Evolutionary conservation across 2,329 filamentous ascomycete species (phyloP).

Genomic region (Arthrobotrys sphaeroides): DNA sequence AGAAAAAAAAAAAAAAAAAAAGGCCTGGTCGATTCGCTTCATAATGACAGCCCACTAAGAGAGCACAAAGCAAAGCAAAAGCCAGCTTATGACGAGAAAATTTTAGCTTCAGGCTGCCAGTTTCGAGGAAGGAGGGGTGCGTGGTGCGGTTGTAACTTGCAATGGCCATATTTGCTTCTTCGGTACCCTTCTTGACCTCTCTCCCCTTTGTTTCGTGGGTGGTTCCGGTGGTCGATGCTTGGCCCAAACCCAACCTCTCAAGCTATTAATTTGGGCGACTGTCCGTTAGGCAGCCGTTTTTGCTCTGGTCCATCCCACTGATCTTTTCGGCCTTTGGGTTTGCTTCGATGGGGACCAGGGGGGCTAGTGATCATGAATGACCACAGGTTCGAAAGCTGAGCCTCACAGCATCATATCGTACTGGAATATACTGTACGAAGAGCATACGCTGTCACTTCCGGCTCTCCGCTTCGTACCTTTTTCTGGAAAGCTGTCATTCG

Average conservation of each 20-base stretch:
- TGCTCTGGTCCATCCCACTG: neutral
- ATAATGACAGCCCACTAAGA: constrained; percentile 41
- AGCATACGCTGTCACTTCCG: neutral
- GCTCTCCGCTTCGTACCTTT: constrained; percentile 22
- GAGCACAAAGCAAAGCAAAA: constrained; percentile 11
- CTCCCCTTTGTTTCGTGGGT: constrained; percentile 47
- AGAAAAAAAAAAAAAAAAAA: no score
- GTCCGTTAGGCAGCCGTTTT: constrained; percentile 45
- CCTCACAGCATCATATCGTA: constrained; percentile 2
- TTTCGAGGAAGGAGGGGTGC: constrained; percentile 35
- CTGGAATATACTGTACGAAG: no score
- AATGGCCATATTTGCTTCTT: constrained; percentile 46
- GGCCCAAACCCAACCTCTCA: constrained; percentile 37
- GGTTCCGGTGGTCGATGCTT: constrained; percentile 37
- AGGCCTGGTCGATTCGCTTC: constrained; percentile 18
- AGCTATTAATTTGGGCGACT: constrained; percentile 36
- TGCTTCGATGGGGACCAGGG: constrained; percentile 25
- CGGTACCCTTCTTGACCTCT: constrained; percentile 3
- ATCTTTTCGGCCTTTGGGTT: constrained; percentile 27
- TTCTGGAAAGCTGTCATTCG: constrained; percentile 36
- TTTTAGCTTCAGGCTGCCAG: constrained; percentile 55
- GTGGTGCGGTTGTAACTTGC: neutral
- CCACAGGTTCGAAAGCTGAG: constrained; percentile 2
- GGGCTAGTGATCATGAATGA: no score
- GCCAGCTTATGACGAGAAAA: constrained; percentile 54